These are phyloP conservation scores for Fusarium continuum DNA, from an alignment of 2,329 filamentous ascomycete genomes.

Conservation along the genomic window DNA sequence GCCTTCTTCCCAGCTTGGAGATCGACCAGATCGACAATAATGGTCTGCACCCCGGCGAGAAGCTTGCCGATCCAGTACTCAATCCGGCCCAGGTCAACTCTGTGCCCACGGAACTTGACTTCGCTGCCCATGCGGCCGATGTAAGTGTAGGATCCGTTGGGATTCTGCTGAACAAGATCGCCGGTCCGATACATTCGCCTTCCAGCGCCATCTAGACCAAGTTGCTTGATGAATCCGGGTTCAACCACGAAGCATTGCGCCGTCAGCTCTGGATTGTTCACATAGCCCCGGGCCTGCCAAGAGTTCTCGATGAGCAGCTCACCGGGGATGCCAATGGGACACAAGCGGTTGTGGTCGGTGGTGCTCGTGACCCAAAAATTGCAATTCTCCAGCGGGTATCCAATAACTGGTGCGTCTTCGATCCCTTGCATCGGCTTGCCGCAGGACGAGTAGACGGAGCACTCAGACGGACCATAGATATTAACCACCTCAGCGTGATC, in stretches of 20 bases:
- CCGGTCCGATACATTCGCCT: slow-evolving; percentile 2
- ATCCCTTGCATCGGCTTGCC: not conserved
- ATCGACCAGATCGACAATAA: not conserved
- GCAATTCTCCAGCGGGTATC: not conserved
- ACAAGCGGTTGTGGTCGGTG: not conserved
- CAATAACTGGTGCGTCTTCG: not conserved
- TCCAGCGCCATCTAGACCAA: not conserved
- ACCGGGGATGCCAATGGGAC: not conserved
- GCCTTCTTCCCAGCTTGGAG: not conserved
- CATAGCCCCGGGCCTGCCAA: not conserved
- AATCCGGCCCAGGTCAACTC: not conserved
- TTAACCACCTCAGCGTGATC: not conserved
- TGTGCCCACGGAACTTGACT: slow-evolving; percentile 2
- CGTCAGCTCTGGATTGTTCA: not conserved
- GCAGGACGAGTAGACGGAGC: not conserved
- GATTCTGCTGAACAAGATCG: not conserved
- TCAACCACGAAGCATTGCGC: not conserved
- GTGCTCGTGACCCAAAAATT: slow-evolving; percentile 1
- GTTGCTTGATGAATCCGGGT: not conserved
- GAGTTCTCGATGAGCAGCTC: slow-evolving; percentile 1
- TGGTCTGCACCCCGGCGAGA: not conserved
- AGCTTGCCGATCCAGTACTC: slow-evolving; percentile 1
- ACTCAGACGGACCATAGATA: not conserved
- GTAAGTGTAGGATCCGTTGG: not conserved
- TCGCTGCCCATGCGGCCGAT: not conserved